These are phyloP conservation scores for Aeschynomene evenia DNA, from an alignment of 306 rosid genomes.

Conservation along the genomic window DNA sequence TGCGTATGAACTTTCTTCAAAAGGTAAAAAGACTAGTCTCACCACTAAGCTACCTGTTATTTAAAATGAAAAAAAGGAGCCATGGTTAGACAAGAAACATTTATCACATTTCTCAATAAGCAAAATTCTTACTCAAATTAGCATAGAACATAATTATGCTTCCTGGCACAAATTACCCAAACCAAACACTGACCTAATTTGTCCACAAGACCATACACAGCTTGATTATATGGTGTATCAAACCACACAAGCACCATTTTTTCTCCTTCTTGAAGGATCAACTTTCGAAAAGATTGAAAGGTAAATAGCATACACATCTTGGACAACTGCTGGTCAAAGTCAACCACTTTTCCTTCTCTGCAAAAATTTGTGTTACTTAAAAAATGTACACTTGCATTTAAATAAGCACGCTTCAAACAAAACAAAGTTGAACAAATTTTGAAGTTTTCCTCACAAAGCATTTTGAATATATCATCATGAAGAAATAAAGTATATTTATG, in stretches of 20 bases:
- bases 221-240: constrained; percentile 94
- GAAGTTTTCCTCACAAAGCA: constrained; percentile 1
- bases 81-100: constrained; percentile 12
- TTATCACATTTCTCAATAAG: neutral
- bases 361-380: constrained; percentile 27
- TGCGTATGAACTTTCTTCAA: constrained; percentile 89
- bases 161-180: constrained; percentile 14
- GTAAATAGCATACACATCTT: constrained; percentile 86
- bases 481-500: neutral
- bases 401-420: neutral
- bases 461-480: constrained; percentile 17
- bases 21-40: constrained; percentile 90
- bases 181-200: constrained; percentile 62
- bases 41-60: constrained; percentile 88
- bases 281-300: constrained; percentile 77
- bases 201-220: constrained; percentile 89
- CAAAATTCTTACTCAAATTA: neutral
- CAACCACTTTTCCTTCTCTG: constrained; percentile 57
- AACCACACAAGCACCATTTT: constrained; percentile 92
- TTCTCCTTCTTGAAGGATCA: constrained; percentile 98
- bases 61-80: constrained; percentile 1
- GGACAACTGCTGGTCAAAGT: constrained; percentile 71
- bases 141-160: constrained; percentile 22
- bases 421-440: neutral
- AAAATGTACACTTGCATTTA: constrained; percentile 16